Percentiles rank a stretch among this genome's conserved stretches.
Conservation (phyloP, 2,329 filamentous ascomycete species). For the Amphichorda felina region DNA sequence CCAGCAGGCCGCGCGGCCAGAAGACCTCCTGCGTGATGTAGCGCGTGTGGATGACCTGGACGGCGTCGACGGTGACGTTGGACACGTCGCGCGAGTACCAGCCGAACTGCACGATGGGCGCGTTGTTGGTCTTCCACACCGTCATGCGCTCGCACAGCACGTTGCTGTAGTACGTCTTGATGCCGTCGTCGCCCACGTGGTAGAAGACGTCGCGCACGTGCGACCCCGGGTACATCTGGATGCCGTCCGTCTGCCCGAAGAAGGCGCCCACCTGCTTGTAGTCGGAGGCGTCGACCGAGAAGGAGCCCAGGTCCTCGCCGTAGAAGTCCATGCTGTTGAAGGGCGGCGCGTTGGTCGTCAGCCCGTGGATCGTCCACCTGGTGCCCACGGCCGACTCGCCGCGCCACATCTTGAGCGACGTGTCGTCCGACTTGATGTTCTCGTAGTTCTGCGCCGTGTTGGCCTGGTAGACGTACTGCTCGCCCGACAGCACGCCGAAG, state of each 20-base stretch:
- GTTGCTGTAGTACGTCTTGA: constrained; percentile 21
- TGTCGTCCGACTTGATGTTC: constrained; percentile 14
- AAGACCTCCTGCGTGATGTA: constrained; percentile 4
- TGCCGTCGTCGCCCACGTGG: constrained; percentile 20
- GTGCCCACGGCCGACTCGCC: constrained; percentile 7
- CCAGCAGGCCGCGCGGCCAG: constrained; percentile 6
- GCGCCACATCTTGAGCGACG: constrained; percentile 18
- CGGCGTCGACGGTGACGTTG: constrained; percentile 12
- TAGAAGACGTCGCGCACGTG: constrained; percentile 19
- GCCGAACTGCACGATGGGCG: constrained; percentile 21
- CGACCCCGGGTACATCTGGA: constrained; percentile 18
- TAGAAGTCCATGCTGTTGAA: constrained; percentile 24
- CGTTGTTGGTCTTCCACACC: constrained; percentile 18
- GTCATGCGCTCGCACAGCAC: constrained; percentile 10
- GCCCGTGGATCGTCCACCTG: constrained; percentile 14
- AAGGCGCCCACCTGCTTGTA: constrained; percentile 26
- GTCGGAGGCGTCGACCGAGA: constrained; percentile 13
- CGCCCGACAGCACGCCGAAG: constrained; percentile 21
- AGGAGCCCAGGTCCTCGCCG: constrained; percentile 5
- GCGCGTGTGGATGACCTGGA: constrained; percentile 14
- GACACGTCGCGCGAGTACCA: constrained; percentile 16
- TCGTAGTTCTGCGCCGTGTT: constrained; percentile 16
- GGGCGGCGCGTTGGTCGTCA: constrained; percentile 18
- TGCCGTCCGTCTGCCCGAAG: constrained; percentile 23
- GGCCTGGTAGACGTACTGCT: constrained; percentile 24